phyloP scores from a whole-genome alignment of 495 filamentous ascomycete species.

The Trichoderma erinaceum region DNA sequence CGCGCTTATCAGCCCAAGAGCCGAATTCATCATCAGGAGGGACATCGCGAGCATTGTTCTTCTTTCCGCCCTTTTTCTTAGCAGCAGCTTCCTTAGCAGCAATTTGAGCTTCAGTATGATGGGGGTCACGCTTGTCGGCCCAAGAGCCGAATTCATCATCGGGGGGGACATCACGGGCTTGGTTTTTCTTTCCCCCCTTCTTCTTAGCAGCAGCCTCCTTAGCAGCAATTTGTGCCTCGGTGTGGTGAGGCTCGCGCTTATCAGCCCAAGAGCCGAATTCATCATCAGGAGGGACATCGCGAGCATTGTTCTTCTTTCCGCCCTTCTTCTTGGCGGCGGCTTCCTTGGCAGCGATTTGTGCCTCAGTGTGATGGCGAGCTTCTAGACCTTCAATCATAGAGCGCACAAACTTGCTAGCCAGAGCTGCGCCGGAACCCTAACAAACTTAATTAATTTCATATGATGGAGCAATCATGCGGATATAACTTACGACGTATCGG shows the following conservation, averaged over 20 bases:
- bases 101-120: background rate
- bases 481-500: background rate
- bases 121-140: background rate
- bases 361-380: slow-evolving; percentile 1
- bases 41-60: background rate
- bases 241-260: background rate
- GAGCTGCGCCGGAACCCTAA: background rate
- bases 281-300: background rate
- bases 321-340: background rate
- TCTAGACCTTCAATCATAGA: background rate
- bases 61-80: background rate
- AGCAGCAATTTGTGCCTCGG: background rate
- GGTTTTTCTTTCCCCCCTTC: background rate
- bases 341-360: background rate
- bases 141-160: too few species aligned
- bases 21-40: background rate
- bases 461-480: background rate
- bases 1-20: background rate
- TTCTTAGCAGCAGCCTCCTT: background rate
- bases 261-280: background rate
- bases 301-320: background rate
- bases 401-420: background rate
- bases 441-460: background rate
- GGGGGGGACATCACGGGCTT: background rate
- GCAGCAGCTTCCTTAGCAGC: background rate